Conservation (phyloP, 495 filamentous ascomycete species). For the Thozetella sp. region DNA sequence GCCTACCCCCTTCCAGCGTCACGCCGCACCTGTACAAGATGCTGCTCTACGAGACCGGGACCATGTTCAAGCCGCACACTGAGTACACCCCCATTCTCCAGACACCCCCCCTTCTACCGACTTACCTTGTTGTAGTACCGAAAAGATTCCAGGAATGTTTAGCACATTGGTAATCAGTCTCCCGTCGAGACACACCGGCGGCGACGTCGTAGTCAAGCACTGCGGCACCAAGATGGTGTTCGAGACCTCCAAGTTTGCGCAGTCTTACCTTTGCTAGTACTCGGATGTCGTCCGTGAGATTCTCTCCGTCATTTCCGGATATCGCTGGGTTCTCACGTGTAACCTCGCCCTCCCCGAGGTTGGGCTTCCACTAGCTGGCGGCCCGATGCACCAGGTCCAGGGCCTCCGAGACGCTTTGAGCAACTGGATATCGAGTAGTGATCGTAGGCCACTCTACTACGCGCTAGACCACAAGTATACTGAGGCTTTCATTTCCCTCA, state of each 20-base stretch:
- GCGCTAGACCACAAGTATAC: not conserved
- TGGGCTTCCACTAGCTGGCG: not conserved
- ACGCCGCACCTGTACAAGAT: slow-evolving; percentile 54
- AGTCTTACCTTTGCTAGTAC: slow-evolving; percentile 50
- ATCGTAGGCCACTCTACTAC: not conserved
- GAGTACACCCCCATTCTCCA: slow-evolving; percentile 32
- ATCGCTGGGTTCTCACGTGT: slow-evolving; percentile 55
- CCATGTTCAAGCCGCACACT: slow-evolving; percentile 52
- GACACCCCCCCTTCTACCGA: not conserved
- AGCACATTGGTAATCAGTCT: slow-evolving; percentile 56
- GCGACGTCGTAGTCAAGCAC: slow-evolving; percentile 48
- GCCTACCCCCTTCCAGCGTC: slow-evolving; percentile 24
- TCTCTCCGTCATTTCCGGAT: slow-evolving; percentile 47
- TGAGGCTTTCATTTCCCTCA: not conserved
- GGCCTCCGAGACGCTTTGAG: not conserved
- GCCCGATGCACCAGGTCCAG: not conserved
- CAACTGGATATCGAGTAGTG: not conserved
- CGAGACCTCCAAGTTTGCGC: slow-evolving; percentile 33
- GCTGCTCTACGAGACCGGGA: slow-evolving; percentile 56
- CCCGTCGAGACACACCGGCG: slow-evolving; percentile 54
- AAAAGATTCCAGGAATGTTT: slow-evolving; percentile 59
- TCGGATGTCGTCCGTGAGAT: slow-evolving; percentile 58
- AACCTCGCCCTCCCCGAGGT: slow-evolving; percentile 39
- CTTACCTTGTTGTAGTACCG: slow-evolving; percentile 20
- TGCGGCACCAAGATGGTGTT: slow-evolving; percentile 31